A percentile compares a stretch with the other conserved stretches of the same genome.
Conservation (phyloP, 345 rosid species). For the Populus ilicifolia region DNA sequence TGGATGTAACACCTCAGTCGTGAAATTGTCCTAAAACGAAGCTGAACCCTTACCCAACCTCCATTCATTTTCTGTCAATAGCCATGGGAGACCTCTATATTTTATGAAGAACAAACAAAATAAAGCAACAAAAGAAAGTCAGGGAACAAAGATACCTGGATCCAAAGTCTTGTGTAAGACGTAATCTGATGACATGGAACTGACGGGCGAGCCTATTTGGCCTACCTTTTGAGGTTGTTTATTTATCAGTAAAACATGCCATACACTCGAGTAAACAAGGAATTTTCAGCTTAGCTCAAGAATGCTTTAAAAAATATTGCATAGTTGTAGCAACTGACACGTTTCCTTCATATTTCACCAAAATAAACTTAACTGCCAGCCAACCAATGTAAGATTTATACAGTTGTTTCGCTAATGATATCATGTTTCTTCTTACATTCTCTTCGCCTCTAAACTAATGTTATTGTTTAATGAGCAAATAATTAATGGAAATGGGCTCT, state of each 20-base stretch:
- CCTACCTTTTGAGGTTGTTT: background rate
- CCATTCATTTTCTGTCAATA: background rate
- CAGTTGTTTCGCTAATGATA: slow-evolving; percentile 18
- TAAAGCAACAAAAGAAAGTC: background rate
- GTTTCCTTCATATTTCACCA: background rate
- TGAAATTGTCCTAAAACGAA: no score
- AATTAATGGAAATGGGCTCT: slow-evolving; percentile 30
- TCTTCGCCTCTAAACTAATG: slow-evolving; percentile 12
- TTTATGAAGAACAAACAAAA: no score
- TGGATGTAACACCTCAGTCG: no score
- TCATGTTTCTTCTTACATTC: slow-evolving; percentile 23
- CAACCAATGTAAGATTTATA: slow-evolving; percentile 7
- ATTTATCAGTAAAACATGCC: background rate
- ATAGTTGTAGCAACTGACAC: no score
- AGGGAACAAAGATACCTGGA: background rate
- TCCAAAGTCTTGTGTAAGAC: background rate
- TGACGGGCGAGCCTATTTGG: background rate
- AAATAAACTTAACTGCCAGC: background rate
- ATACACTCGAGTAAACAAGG: no score
- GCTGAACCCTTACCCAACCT: no score
- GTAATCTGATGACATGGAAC: background rate
- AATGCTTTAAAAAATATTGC: no score
- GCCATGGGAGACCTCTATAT: background rate
- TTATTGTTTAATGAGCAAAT: slow-evolving; percentile 34
- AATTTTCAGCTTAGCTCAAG: no score